Conservation (phyloP, 305 asterid species). For the Stenogyne calaminthoides region DNA sequence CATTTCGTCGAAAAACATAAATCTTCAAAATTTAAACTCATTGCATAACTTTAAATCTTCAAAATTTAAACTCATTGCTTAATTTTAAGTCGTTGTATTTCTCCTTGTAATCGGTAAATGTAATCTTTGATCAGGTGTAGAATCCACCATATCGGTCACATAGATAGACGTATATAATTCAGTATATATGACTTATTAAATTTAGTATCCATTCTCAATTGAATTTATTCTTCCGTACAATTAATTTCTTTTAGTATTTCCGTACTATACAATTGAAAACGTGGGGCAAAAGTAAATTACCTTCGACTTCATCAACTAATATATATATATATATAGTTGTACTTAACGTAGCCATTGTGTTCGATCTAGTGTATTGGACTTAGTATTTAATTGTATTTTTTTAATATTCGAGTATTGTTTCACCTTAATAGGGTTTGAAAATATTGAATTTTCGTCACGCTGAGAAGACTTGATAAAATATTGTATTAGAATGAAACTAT, state of each 20-base stretch:
- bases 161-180: no score
- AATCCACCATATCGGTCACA: no score
- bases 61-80: no score
- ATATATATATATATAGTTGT: not conserved
- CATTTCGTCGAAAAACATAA: no score
- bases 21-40: no score
- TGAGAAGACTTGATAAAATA: conserved; percentile 22
- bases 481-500: not conserved
- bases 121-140: no score
- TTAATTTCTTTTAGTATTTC: not conserved
- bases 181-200: no score
- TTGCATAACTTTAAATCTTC: no score
- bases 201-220: not conserved
- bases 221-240: not conserved
- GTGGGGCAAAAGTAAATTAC: not conserved
- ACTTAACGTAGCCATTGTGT: not conserved
- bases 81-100: no score
- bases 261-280: not conserved
- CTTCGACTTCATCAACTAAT: not conserved
- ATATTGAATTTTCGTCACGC: conserved; percentile 27
- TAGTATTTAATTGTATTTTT: not conserved
- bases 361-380: not conserved
- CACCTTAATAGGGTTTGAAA: not conserved
- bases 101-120: no score
- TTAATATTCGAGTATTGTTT: not conserved